phyloP scores from a whole-genome alignment of 2,329 filamentous ascomycete species.

The Tolypocladium cylindrosporum region DNA sequence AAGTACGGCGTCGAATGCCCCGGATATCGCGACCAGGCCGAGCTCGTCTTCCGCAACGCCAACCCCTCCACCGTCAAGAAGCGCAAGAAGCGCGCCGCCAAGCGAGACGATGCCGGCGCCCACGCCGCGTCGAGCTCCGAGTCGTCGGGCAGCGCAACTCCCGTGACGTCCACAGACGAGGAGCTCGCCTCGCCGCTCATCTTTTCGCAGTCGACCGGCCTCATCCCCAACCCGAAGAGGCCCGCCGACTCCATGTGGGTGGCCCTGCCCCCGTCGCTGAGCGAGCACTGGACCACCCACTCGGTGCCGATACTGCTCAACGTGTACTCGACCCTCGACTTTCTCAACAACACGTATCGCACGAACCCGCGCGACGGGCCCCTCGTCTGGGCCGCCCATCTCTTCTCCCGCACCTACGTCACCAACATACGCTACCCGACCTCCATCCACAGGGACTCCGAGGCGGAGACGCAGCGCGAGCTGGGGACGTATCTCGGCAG shows the following conservation, averaged over 20 bases:
- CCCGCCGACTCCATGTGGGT: neutral
- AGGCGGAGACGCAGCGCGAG: slow-evolving; percentile 18
- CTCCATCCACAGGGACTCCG: slow-evolving; percentile 14
- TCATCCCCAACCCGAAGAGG: slow-evolving; percentile 6
- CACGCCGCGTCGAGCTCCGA: slow-evolving; percentile 3
- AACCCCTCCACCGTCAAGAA: slow-evolving; percentile 17
- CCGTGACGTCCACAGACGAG: neutral
- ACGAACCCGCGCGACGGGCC: slow-evolving; percentile 18
- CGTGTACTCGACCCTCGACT: slow-evolving; percentile 24
- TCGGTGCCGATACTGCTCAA: slow-evolving; percentile 28
- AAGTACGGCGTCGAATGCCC: slow-evolving; percentile 30
- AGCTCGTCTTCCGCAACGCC: slow-evolving; percentile 28
- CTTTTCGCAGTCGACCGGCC: neutral
- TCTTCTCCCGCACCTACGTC: slow-evolving; percentile 29
- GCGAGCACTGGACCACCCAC: slow-evolving; percentile 27
- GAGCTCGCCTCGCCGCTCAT: neutral
- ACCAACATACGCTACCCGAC: slow-evolving; percentile 24
- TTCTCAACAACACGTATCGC: slow-evolving; percentile 20
- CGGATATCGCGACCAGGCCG: slow-evolving; percentile 27
- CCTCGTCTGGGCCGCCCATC: slow-evolving; percentile 27
- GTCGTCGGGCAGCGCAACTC: neutral
- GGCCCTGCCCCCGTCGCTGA: slow-evolving; percentile 9
- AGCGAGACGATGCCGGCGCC: neutral
- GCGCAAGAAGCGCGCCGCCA: slow-evolving; percentile 16
- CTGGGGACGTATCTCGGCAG: slow-evolving; percentile 24